These are phyloP conservation scores for Suillus subaureus DNA, from an alignment of 768 basidiomycete species.

Conservation along the genomic window DNA sequence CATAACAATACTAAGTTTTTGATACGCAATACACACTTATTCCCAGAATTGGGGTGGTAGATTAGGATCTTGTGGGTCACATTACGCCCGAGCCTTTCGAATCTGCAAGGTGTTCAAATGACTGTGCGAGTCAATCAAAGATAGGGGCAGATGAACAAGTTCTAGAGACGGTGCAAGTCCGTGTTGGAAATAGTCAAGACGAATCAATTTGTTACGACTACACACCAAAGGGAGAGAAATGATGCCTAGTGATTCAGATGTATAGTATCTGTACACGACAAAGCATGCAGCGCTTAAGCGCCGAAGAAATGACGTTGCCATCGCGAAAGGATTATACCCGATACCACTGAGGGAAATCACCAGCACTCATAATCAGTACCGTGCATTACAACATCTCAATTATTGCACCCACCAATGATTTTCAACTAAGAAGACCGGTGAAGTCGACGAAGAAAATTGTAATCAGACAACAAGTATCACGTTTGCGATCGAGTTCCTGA, in stretches of 20 bases:
- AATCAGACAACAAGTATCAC: neutral
- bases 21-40: neutral
- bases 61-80: neutral
- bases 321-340: neutral
- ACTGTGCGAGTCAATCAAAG: neutral
- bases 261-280: neutral
- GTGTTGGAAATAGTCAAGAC: neutral
- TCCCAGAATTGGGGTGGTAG: slow-evolving; percentile 1
- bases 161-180: neutral
- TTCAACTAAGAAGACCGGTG: neutral
- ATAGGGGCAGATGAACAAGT: neutral
- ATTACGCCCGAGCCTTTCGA: neutral
- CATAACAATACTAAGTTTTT: neutral
- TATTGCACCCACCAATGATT: neutral
- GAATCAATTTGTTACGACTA: neutral
- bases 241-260: neutral
- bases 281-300: neutral
- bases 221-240: neutral
- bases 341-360: neutral
- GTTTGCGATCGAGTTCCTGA: neutral
- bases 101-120: neutral
- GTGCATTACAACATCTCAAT: neutral
- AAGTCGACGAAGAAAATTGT: neutral
- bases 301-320: neutral
- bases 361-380: neutral